Evolutionary conservation across 441 rosid genomes (phyloP).

Genomic region (Breynia disticha): DNA sequence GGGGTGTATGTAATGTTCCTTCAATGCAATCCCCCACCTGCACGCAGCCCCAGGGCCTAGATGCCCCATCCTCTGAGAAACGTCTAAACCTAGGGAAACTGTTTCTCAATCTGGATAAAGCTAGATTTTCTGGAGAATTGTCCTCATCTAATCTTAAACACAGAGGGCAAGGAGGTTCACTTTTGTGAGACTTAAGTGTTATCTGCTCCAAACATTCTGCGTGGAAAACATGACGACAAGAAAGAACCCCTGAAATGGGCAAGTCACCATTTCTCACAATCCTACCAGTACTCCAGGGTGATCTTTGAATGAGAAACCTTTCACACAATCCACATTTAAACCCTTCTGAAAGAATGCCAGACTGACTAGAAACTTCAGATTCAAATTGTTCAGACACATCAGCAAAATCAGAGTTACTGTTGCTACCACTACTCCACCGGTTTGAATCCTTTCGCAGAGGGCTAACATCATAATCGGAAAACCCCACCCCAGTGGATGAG

Average conservation of each 20-base stretch:
- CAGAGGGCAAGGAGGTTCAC: slow-evolving; percentile 50
- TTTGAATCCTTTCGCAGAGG: slow-evolving; percentile 26
- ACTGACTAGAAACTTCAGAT: slow-evolving; percentile 28
- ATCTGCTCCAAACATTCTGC: slow-evolving; percentile 58
- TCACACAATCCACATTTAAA: slow-evolving; percentile 44
- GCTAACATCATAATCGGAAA: slow-evolving; percentile 20
- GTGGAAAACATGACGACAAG: slow-evolving; percentile 48
- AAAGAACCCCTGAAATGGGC: slow-evolving; percentile 51
- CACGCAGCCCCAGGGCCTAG: slow-evolving; percentile 52
- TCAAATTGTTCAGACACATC: slow-evolving; percentile 43
- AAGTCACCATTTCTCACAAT: slow-evolving; percentile 46
- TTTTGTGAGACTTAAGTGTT: slow-evolving; percentile 30
- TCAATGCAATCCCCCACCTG: slow-evolving; percentile 46
- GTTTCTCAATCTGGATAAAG: slow-evolving; percentile 18
- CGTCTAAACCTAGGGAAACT: slow-evolving; percentile 31
- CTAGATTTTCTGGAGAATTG: slow-evolving; percentile 20
- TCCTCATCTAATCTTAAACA: slow-evolving; percentile 33
- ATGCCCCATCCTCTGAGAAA: slow-evolving; percentile 31
- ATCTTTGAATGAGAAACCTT: slow-evolving; percentile 43
- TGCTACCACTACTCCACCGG: slow-evolving; percentile 39
- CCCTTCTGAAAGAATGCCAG: slow-evolving; percentile 22
- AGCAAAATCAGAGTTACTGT: slow-evolving; percentile 37
- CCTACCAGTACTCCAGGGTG: slow-evolving; percentile 47
- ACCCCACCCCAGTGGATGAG: slow-evolving; percentile 12
- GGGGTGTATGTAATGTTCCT: slow-evolving; percentile 31